phyloP scores from a whole-genome alignment of 2,329 filamentous ascomycete genomes.

The Parasarocladium wereldwijsianum region DNA sequence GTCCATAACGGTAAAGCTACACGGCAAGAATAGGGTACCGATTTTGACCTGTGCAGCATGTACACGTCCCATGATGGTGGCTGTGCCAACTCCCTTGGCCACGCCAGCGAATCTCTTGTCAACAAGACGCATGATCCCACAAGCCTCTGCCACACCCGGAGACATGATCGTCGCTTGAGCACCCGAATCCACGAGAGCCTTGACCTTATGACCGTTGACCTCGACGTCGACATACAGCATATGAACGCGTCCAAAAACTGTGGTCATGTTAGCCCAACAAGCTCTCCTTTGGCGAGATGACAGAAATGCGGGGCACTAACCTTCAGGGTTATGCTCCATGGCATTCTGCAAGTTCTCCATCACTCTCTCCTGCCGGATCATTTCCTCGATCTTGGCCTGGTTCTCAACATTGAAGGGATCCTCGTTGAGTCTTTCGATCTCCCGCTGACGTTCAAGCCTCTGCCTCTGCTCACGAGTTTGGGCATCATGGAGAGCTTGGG shows the following conservation, averaged over 20 bases:
- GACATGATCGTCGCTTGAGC: slow-evolving; percentile 99
- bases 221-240: slow-evolving; percentile 95
- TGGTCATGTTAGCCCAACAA: slow-evolving; percentile 2
- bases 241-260: slow-evolving; percentile 86
- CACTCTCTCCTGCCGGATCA: slow-evolving; percentile 87
- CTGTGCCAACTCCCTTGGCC: slow-evolving; percentile 85
- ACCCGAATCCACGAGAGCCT: slow-evolving; percentile 93
- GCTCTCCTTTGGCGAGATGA: no score
- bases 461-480: slow-evolving; percentile 56
- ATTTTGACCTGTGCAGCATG: slow-evolving; percentile 94
- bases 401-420: slow-evolving; percentile 91
- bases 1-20: slow-evolving; percentile 98
- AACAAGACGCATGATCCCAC: slow-evolving; percentile 91
- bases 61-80: slow-evolving; percentile 85
- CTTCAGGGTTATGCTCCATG: slow-evolving; percentile 94
- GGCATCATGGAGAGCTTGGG: slow-evolving; percentile 53
- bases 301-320: slow-evolving; percentile 30
- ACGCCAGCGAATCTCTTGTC: slow-evolving; percentile 87
- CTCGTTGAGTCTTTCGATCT: slow-evolving; percentile 75
- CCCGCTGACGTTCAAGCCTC: slow-evolving; percentile 63
- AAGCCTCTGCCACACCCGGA: slow-evolving; percentile 75
- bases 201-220: slow-evolving; percentile 84
- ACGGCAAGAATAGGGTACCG: slow-evolving; percentile 72
- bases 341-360: slow-evolving; percentile 94
- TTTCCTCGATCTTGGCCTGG: slow-evolving; percentile 86